Evolutionary conservation across 257 asterid genomes (phyloP).

Genomic region (Solanum peruvianum): DNA sequence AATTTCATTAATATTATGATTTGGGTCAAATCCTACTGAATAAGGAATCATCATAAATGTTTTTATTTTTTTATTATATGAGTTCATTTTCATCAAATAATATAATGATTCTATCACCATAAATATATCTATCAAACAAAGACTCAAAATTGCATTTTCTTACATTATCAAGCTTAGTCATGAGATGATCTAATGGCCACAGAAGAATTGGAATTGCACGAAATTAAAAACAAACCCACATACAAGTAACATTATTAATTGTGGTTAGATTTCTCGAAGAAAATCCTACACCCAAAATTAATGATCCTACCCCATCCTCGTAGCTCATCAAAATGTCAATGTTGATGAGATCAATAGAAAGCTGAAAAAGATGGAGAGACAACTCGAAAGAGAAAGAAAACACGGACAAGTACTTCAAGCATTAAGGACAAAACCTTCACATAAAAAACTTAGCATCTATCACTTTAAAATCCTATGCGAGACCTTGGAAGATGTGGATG

Average conservation of each 20-base stretch:
- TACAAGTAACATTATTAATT: neutral
- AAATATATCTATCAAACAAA: no score
- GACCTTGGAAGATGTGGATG: no score
- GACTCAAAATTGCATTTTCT: neutral
- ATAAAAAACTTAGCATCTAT: neutral
- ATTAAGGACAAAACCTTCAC: neutral
- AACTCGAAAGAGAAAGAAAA: accelerated
- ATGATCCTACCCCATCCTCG: no score
- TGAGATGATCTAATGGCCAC: neutral
- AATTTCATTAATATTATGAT: neutral
- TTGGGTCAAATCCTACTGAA: neutral
- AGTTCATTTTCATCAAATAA: neutral
- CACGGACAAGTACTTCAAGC: neutral
- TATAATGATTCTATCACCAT: neutral
- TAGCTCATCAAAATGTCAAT: neutral
- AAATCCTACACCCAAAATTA: neutral
- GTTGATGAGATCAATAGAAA: neutral
- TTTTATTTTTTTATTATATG: neutral
- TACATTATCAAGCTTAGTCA: neutral
- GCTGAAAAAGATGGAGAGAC: neutral
- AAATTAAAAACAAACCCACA: neutral
- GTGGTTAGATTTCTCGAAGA: neutral
- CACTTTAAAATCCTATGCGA: no score
- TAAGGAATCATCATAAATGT: neutral
- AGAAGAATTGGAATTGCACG: neutral